A percentile compares a stretch with the other conserved stretches of the same genome.
These are phyloP conservation scores for Leccinum uliginosum DNA, from an alignment of 768 basidiomycete species.

Conservation along the genomic window DNA sequence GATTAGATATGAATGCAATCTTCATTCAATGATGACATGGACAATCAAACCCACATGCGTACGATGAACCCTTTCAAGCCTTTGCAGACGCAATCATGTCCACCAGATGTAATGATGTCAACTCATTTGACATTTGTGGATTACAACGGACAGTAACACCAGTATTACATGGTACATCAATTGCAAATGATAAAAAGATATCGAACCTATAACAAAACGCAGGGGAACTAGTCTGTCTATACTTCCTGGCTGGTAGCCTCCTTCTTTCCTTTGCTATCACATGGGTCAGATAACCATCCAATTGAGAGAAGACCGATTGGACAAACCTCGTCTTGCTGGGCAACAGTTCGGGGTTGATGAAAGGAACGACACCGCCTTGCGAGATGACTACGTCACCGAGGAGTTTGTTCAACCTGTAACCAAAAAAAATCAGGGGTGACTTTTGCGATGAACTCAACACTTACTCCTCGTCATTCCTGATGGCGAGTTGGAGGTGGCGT, in stretches of 20 bases:
- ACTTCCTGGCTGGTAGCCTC: conserved; percentile 32
- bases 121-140: conserved; percentile 5
- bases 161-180: conserved; percentile 27
- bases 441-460: conserved; percentile 10
- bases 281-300: conserved; percentile 1
- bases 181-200: conserved; percentile 29
- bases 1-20: not conserved
- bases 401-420: conserved; percentile 65
- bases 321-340: conserved; percentile 30
- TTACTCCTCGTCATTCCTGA: conserved; percentile 86
- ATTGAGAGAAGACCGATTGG: not conserved
- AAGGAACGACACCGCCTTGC: conserved; percentile 83
- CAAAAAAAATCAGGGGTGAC: not conserved
- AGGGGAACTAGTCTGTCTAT: conserved; percentile 10
- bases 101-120: not conserved
- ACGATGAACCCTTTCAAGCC: not conserved
- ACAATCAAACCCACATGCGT: not conserved
- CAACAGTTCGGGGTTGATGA: conserved; percentile 46
- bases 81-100: too few species aligned
- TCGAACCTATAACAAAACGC: conserved; percentile 17
- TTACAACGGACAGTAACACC: conserved; percentile 13
- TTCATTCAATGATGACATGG: not conserved
- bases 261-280: conserved; percentile 32
- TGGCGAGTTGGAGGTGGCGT: conserved; percentile 87
- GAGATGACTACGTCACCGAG: conserved; percentile 86